Evolutionary conservation across 352 stramenopile genomes (phyloP).

Genomic region (Globisporangium okanoganense): DNA sequence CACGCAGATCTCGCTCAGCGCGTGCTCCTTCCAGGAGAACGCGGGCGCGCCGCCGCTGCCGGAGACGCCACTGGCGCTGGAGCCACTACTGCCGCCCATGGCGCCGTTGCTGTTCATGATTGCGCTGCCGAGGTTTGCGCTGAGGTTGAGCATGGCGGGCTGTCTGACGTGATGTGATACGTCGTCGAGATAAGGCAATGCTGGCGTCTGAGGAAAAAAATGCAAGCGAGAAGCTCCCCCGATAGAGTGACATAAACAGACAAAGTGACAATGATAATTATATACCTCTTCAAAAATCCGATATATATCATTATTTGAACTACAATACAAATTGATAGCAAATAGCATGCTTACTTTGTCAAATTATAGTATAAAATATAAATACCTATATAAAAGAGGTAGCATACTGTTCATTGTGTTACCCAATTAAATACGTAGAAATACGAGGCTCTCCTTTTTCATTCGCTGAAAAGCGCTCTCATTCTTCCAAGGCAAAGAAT

Average conservation of each 20-base stretch:
- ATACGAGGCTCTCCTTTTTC: no score
- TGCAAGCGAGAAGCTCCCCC: constrained; percentile 1
- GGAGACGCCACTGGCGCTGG: background rate
- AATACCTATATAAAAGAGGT: no score
- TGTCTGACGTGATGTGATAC: background rate
- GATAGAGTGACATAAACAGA: background rate
- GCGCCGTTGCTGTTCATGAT: constrained; percentile 15
- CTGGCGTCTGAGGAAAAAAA: constrained; percentile 2
- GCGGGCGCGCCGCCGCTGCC: constrained; percentile 1
- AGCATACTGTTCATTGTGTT: no score
- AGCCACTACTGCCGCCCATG: background rate
- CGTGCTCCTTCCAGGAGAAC: constrained; percentile 48
- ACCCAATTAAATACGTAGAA: background rate
- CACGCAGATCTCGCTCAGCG: constrained; percentile 62
- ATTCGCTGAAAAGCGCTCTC: constrained; percentile 1
- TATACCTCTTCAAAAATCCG: no score
- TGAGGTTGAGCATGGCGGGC: constrained; percentile 11
- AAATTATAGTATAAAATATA: background rate
- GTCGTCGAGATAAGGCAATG: background rate
- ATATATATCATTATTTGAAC: no score
- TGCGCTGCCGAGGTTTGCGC: constrained; percentile 10
- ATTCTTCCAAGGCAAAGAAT: constrained; percentile 1
- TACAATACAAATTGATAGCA: no score
- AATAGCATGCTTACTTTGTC: no score
- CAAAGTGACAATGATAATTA: no score